Evolutionary conservation across 805 yeast genomes (phyloP).

Genomic region (Zygosaccharomyces bailii): DNA sequence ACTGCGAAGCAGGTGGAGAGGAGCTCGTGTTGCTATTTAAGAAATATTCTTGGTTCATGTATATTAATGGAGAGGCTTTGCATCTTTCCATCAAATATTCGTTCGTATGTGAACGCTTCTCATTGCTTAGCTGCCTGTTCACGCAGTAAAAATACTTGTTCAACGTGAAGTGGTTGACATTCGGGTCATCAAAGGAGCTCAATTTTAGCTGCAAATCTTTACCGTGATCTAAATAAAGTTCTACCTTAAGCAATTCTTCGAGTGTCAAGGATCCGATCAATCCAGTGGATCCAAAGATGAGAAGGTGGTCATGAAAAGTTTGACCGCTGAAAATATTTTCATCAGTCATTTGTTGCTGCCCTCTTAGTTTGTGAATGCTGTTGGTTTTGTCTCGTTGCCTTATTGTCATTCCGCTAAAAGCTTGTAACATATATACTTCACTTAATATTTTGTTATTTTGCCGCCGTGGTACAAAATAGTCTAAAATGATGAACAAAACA

Average conservation of each 20-base stretch:
- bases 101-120: neutral
- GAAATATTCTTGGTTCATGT: constrained; percentile 4
- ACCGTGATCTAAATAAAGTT: constrained; percentile 12
- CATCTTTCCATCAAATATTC: constrained; percentile 8
- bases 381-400: neutral
- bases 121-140: constrained; percentile 7
- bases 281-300: constrained; percentile 28
- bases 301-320: constrained; percentile 13
- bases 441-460: too few species aligned
- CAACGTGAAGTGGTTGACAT: constrained; percentile 7
- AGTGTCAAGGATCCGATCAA: constrained; percentile 20
- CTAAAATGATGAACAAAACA: too few species aligned
- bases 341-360: neutral
- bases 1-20: constrained; percentile 9
- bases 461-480: too few species aligned
- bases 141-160: constrained; percentile 13
- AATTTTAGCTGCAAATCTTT: constrained; percentile 11
- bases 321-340: neutral
- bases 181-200: neutral
- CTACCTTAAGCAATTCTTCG: constrained; percentile 14
- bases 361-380: neutral
- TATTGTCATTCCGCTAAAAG: too few species aligned
- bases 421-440: too few species aligned
- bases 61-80: constrained; percentile 3
- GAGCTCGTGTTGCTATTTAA: constrained; percentile 7